These are phyloP conservation scores for Rheum nobile DNA, from an alignment of 148 eudicot genomes.

Conservation along the genomic window DNA sequence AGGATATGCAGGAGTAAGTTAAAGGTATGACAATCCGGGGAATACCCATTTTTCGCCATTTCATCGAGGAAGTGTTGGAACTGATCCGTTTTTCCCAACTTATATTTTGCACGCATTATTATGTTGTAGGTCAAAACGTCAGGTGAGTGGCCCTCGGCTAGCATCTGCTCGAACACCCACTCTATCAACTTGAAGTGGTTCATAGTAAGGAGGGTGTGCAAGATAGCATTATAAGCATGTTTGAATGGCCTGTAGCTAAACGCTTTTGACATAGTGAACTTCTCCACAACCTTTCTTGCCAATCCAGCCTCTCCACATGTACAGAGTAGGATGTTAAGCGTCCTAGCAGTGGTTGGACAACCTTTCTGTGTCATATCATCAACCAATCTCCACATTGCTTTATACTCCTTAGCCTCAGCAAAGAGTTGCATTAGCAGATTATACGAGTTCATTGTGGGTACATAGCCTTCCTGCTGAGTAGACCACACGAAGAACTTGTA, in stretches of 20 bases:
- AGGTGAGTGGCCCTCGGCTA: constrained; percentile 54
- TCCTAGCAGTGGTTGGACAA: constrained; percentile 64
- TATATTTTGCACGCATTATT: constrained; percentile 55
- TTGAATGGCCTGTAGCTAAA: constrained; percentile 72
- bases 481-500: constrained; percentile 88
- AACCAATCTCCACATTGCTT: constrained; percentile 79
- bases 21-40: constrained; percentile 71
- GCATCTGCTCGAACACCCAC: constrained; percentile 83
- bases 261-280: constrained; percentile 52
- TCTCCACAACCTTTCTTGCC: constrained; percentile 63
- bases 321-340: constrained; percentile 69
- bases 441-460: constrained; percentile 49
- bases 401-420: constrained; percentile 58
- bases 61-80: constrained; percentile 59
- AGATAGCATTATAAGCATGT: constrained; percentile 74
- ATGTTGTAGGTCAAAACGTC: constrained; percentile 68
- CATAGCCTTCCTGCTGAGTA: constrained; percentile 45
- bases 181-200: constrained; percentile 67
- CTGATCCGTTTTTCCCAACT: constrained; percentile 61
- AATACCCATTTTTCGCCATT: constrained; percentile 55
- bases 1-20: constrained; percentile 73
- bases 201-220: constrained; percentile 54
- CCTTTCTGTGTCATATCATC: constrained; percentile 88
- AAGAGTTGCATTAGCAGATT: constrained; percentile 72
- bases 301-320: constrained; percentile 72